phyloP scores from a whole-genome alignment of 345 rosid genomes.

The Schrenkiella parvula region DNA sequence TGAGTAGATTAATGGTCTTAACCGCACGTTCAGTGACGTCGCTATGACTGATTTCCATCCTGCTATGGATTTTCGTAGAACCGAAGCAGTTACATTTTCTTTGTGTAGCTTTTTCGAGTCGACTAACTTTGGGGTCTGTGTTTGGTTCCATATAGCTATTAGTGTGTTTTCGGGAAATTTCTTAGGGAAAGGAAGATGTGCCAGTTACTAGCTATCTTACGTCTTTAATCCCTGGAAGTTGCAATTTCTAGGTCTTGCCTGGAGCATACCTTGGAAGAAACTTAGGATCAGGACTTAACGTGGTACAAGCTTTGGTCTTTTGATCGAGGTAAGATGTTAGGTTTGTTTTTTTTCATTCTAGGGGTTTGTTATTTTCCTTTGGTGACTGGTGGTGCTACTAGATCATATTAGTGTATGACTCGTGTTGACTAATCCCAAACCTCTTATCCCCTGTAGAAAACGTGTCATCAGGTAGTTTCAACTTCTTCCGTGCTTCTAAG shows the following conservation, averaged over 20 bases:
- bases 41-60: neutral
- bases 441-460: constrained; percentile 12
- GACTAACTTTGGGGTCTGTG: neutral
- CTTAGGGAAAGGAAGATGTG: constrained; percentile 16
- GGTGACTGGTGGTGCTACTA: neutral
- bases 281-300: constrained; percentile 55
- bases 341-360: constrained; percentile 15
- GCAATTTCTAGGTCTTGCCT: constrained; percentile 60
- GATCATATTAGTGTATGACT: constrained; percentile 8
- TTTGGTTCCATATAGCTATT: neutral
- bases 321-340: constrained; percentile 53
- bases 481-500: constrained; percentile 1
- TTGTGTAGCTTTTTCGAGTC: neutral
- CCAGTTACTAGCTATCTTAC: constrained; percentile 9
- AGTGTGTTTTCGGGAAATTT: constrained; percentile 16
- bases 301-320: constrained; percentile 45
- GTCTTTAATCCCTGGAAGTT: constrained; percentile 43
- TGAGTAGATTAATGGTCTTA: neutral
- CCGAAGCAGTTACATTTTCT: neutral
- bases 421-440: constrained; percentile 10
- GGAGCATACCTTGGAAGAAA: constrained; percentile 64
- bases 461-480: constrained; percentile 13
- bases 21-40: neutral
- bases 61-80: neutral
- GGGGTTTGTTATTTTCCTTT: neutral